These are phyloP conservation scores for Solanum etuberosum DNA, from an alignment of 257 asterid species.

Conservation along the genomic window DNA sequence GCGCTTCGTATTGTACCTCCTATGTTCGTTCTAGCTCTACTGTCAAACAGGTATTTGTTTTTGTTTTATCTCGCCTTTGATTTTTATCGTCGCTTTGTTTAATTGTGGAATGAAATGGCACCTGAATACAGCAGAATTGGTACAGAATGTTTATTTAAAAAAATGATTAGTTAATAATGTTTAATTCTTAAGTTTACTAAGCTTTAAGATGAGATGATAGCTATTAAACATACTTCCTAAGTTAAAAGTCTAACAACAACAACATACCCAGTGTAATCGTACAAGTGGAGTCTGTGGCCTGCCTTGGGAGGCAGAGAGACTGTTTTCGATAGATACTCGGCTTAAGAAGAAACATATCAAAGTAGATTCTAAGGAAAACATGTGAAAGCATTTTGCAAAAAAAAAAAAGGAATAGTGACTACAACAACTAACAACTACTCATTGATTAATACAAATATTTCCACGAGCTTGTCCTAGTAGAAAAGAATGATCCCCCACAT, in stretches of 20 bases:
- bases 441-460: neutral
- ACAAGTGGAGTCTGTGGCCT: neutral
- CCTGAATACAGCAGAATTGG: neutral
- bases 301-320: neutral
- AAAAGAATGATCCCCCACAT: neutral
- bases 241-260: neutral
- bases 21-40: constrained; percentile 65
- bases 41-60: constrained; percentile 45
- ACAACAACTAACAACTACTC: neutral
- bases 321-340: neutral
- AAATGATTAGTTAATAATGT: neutral
- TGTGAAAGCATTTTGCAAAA: neutral
- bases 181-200: neutral
- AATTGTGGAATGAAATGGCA: neutral
- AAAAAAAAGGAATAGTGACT: neutral
- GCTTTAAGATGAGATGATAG: neutral
- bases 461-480: neutral
- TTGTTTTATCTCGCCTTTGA: neutral
- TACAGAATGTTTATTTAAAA: neutral
- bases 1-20: constrained; percentile 70
- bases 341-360: neutral
- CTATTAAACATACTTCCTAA: neutral
- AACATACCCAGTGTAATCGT: neutral
- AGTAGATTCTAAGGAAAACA: neutral
- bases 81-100: neutral